phyloP scores from a whole-genome alignment of 345 rosid species.

The Melastoma malabathricum region DNA sequence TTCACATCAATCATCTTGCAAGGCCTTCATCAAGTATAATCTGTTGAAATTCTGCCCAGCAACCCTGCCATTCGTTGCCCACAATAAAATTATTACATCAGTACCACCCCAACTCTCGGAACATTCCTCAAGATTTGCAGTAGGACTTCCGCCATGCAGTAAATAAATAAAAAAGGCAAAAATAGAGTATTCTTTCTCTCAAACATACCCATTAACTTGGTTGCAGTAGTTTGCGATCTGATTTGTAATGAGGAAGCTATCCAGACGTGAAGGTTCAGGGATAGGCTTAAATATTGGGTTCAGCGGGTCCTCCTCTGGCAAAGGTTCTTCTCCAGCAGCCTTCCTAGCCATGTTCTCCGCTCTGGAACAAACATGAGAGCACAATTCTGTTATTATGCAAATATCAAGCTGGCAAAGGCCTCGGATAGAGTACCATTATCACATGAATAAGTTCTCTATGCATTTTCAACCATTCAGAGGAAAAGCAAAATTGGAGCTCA shows the following conservation, averaged over 20 bases:
- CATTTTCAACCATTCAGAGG: no score
- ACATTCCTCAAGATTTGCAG: no score
- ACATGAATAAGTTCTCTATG: no score
- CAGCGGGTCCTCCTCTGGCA: conserved; percentile 94
- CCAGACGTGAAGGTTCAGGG: conserved; percentile 89
- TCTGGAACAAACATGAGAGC: conserved; percentile 26
- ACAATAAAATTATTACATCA: neutral
- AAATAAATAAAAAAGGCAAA: neutral
- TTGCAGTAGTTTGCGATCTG: conserved; percentile 86
- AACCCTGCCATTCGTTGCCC: conserved; percentile 41
- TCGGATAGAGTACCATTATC: no score
- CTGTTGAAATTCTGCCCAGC: conserved; percentile 90
- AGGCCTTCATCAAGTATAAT: conserved; percentile 66
- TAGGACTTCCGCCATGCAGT: no score
- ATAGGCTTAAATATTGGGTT: conserved; percentile 87
- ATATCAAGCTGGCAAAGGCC: no score
- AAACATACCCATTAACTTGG: conserved; percentile 87
- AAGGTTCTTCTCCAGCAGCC: conserved; percentile 82
- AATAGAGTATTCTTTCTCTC: conserved; percentile 1
- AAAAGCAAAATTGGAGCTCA: no score
- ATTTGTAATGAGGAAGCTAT: conserved; percentile 89
- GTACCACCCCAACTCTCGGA: no score
- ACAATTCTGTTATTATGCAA: neutral
- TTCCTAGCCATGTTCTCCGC: conserved; percentile 79
- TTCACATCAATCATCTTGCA: conserved; percentile 51